Evolutionary conservation across 2,329 filamentous ascomycete genomes (phyloP).

Genomic region (Sphaerulina populicola): DNA sequence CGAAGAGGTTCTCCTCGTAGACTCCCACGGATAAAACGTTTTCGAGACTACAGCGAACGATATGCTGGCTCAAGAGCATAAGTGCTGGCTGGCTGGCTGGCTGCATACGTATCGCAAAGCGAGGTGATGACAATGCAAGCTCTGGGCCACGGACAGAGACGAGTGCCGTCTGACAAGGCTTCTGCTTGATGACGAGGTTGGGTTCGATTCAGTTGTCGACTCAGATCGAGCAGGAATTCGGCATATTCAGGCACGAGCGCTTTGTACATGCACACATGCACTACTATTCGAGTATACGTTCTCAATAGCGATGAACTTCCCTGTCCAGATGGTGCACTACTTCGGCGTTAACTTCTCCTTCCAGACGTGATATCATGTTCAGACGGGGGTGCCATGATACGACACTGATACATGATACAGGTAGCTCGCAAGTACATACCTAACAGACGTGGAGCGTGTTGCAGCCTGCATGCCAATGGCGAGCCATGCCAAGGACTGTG

Average conservation of each 20-base stretch:
- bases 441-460: too few species aligned
- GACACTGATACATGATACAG: neutral
- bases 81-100: neutral
- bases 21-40: neutral
- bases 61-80: neutral
- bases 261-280: neutral
- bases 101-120: neutral
- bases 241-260: neutral
- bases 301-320: neutral
- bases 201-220: neutral
- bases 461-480: too few species aligned
- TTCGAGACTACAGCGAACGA: neutral
- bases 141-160: neutral
- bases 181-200: neutral
- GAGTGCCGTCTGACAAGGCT: neutral
- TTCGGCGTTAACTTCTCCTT: neutral
- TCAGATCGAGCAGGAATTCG: neutral
- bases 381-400: neutral
- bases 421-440: too few species aligned
- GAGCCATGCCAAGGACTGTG: too few species aligned
- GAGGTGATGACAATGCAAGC: neutral
- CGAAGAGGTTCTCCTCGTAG: conserved; percentile 67
- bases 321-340: neutral
- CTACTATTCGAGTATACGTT: neutral
- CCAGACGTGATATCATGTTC: neutral